Base-by-base conservation (phyloP, 2,329 filamentous ascomycete genomes). In the Claviceps maximensis region DNA sequence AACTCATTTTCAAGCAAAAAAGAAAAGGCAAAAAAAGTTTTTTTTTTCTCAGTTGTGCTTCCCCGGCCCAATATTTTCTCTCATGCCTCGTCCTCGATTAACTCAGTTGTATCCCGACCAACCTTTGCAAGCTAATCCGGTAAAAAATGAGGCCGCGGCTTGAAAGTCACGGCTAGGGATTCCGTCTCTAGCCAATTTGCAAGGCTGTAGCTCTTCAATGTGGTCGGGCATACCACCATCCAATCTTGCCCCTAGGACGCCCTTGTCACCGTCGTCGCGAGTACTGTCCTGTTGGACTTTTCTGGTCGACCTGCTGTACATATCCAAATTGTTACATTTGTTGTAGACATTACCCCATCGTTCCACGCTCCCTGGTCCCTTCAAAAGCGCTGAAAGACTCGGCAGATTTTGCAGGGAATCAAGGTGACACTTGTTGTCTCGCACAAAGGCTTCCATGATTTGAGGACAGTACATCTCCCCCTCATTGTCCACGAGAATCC, bases 331-430 rank as follows among this genome's bases (percentile, higher is more conserved):
- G 40, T 61, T 46, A 2, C 60, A 59, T 1, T 46, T 31, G 12
- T 54, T 12, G 19, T 55, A 57, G 0, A 53, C 54, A 0, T 44
- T 21, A 3, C 7, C 12, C 53, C 59, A 58, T 15, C 40, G 17
- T 2, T 9, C 2, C 2, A 12, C 1, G 45, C 45, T 41, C 23
- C 25, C 4, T 0, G 25, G 5, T 13, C 17, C 47, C 4, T 38
- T n/a, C 3, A 59, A 25, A 12, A 67, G 41, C 1, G 60, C 46
- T 1, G 50, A 40, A 9, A 69, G 56, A 1, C 52, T 55, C 1
- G 66, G 66, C 0, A 70, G 59, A 0, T 55, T 54, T 23, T 62
- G 61, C 1, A 70, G 25, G 0, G 62, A 67, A 38, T 70, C 67
- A 0, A 36, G n/a, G 12, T 61, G 56, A 0, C 52, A 3, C 49